These are phyloP conservation scores for Nepenthes alata DNA, from an alignment of 179 eudicot genomes.

Conservation along the genomic window DNA sequence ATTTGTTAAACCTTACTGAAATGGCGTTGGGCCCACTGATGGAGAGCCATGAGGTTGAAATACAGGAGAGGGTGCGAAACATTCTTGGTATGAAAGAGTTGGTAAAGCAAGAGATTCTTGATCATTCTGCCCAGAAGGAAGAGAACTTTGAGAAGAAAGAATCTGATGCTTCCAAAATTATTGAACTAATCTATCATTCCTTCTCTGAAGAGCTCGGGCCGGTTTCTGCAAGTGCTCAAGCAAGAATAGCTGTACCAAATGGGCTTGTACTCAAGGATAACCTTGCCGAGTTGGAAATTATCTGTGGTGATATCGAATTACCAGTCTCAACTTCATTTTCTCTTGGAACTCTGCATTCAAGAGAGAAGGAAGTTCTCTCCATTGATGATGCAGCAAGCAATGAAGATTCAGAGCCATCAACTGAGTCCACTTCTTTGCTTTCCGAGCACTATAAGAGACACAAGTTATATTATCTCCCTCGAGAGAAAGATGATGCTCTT, in stretches of 20 bases:
- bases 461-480: conserved; percentile 70
- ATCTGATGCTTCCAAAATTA: conserved; percentile 24
- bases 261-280: conserved; percentile 50
- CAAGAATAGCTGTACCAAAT: conserved; percentile 53
- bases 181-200: conserved; percentile 35
- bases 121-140: conserved; percentile 16
- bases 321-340: conserved; percentile 38
- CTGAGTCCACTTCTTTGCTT: conserved; percentile 58
- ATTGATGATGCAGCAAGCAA: conserved; percentile 13
- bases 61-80: conserved; percentile 67
- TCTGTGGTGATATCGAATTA: conserved; percentile 43
- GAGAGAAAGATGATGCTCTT: conserved; percentile 36
- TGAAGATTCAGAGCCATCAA: conserved; percentile 44
- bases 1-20: conserved; percentile 38
- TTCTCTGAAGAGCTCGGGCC: conserved; percentile 79
- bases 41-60: conserved; percentile 65
- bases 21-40: conserved; percentile 37
- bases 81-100: conserved; percentile 57
- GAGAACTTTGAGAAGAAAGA: conserved; percentile 18
- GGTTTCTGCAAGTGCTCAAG: conserved; percentile 63
- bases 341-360: conserved; percentile 26
- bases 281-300: conserved; percentile 53
- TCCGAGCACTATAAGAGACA: conserved; percentile 74
- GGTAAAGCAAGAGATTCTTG: conserved; percentile 31
- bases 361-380: conserved; percentile 18